phyloP scores from a whole-genome alignment of 2,329 filamentous ascomycete species.

The Chaetothyriales sp. region DNA sequence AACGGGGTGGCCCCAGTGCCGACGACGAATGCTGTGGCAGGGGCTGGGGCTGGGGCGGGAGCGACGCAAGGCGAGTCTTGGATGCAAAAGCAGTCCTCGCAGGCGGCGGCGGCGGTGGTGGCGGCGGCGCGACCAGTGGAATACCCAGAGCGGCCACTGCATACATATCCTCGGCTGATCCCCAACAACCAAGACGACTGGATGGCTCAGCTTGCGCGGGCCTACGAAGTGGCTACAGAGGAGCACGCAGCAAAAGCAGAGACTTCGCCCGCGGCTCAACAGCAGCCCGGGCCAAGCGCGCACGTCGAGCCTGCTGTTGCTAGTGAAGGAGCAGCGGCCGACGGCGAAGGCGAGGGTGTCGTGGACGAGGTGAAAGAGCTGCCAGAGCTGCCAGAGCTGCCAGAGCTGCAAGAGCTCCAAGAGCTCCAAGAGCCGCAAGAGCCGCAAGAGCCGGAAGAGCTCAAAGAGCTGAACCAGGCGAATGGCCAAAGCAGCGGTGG shows the following conservation, averaged over 20 bases:
- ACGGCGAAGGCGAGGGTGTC: neutral
- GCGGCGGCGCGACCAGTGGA: neutral
- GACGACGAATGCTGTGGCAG: slow-evolving; percentile 14
- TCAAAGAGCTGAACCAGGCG: neutral
- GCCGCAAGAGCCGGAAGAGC: neutral
- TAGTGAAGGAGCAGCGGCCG: neutral
- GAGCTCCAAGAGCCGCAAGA: too few species aligned
- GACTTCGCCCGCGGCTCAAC: neutral
- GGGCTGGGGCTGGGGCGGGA: neutral
- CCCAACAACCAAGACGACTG: neutral
- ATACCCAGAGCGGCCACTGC: neutral
- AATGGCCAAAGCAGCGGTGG: neutral
- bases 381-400: neutral
- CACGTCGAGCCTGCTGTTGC: neutral
- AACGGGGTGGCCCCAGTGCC: slow-evolving; percentile 3
- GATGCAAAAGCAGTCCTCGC: neutral
- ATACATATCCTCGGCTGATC: neutral
- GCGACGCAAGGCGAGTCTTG: neutral
- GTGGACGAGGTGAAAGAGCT: neutral
- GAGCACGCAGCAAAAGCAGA: neutral
- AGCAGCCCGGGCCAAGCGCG: neutral
- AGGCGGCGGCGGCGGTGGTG: neutral
- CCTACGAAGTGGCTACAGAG: neutral
- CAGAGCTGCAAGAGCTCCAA: neutral
- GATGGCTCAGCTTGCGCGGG: neutral